Evolutionary conservation across 441 rosid genomes (phyloP).

Genomic region (Brassica hybrid): DNA sequence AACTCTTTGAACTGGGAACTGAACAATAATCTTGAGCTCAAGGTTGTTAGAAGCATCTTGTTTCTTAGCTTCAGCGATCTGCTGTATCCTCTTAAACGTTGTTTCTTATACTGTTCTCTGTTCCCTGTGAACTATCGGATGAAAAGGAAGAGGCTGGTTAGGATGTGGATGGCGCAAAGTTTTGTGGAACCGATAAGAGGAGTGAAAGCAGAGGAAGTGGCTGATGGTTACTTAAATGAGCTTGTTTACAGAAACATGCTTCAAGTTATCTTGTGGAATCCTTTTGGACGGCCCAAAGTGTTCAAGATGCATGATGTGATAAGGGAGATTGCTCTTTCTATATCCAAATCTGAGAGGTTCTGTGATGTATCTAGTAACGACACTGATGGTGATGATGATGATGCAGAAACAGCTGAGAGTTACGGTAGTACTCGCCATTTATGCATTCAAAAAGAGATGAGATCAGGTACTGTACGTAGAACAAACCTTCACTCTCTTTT

Average conservation of each 20-base stretch:
- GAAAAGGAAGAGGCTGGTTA: slow-evolving; percentile 38
- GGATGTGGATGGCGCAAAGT: slow-evolving; percentile 49
- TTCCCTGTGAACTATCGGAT: slow-evolving; percentile 45
- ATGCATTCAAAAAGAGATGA: slow-evolving; percentile 36
- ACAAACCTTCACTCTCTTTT: slow-evolving; percentile 46
- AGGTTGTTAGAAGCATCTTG: slow-evolving; percentile 39
- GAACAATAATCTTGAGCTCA: slow-evolving; percentile 41
- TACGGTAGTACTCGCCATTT: slow-evolving; percentile 36
- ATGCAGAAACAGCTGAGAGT: neutral
- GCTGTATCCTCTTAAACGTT: slow-evolving; percentile 43
- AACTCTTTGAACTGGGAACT: slow-evolving; percentile 45
- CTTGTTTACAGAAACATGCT: slow-evolving; percentile 49
- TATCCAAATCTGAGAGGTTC: slow-evolving; percentile 47
- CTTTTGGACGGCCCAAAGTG: slow-evolving; percentile 42
- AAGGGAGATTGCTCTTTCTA: slow-evolving; percentile 45
- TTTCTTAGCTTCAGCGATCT: slow-evolving; percentile 48
- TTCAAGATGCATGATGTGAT: slow-evolving; percentile 52
- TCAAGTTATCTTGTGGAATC: slow-evolving; percentile 42
- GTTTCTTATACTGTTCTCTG: slow-evolving; percentile 47
- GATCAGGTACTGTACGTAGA: slow-evolving; percentile 2
- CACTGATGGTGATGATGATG: slow-evolving; percentile 6
- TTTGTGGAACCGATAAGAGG: slow-evolving; percentile 39
- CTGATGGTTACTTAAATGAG: slow-evolving; percentile 45
- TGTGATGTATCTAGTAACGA: slow-evolving; percentile 34
- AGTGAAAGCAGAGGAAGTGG: slow-evolving; percentile 40